phyloP scores from a whole-genome alignment of 176 grass and related monocot species.

The Cenchrus purpureus region DNA sequence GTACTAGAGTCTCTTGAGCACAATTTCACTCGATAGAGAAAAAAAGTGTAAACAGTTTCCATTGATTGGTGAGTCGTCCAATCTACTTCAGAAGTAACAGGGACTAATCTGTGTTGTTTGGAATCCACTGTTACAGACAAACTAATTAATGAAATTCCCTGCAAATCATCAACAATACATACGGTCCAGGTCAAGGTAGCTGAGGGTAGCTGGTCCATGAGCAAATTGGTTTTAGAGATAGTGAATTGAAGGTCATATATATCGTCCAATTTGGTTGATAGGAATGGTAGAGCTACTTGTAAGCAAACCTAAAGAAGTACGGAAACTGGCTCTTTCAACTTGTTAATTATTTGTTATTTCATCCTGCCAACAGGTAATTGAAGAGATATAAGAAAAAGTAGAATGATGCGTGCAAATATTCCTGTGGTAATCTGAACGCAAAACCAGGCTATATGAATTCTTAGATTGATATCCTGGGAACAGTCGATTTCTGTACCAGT shows the following conservation, averaged over 20 bases:
- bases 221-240: neutral
- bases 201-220: neutral
- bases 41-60: neutral
- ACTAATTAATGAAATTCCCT: neutral
- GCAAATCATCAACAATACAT: neutral
- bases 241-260: neutral
- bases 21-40: neutral
- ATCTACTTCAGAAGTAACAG: neutral
- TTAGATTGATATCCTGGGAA: neutral
- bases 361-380: neutral
- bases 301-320: neutral
- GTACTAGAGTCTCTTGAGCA: neutral
- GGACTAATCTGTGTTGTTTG: neutral
- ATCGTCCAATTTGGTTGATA: neutral
- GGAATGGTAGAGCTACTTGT: slow-evolving; percentile 4
- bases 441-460: neutral
- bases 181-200: neutral
- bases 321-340: neutral
- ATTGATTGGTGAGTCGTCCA: neutral
- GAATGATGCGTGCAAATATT: too few species aligned
- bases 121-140: neutral
- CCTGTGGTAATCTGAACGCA: neutral
- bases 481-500: neutral
- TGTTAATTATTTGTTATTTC: neutral
- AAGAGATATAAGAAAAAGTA: neutral